Base-by-base conservation (phyloP, 2,329 filamentous ascomycete genomes). In the Fusarium pseudograminearum region DNA sequence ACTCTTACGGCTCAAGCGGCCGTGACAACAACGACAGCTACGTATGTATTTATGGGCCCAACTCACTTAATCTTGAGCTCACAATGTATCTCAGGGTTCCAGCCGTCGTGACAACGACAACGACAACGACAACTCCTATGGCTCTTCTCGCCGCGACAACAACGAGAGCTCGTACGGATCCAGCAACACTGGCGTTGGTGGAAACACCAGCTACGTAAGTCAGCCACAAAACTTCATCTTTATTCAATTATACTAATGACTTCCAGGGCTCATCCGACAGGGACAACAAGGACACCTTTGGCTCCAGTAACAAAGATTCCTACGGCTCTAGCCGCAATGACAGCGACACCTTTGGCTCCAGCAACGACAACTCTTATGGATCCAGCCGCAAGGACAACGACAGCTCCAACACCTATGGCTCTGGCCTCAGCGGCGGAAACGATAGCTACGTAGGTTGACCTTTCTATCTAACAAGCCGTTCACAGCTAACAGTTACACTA, bases 351-450 rank as follows among this genome's bases (percentile, higher is more conserved):
- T 56, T 20, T 10, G 56, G 57, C 4, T 61, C 46, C 18, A 33
- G 34, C 38, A 41, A 38, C 38, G 45, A 22, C 11, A 52, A 57
- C 47, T 30, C 58, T 4, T 57, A 47, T 16, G 63, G 63, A 5
- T 64, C 62, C 5, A 34, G 22, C 52, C 64, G 61, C 44, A 53
- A 47, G 9, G 61, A 65, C 42, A 52, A 67, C n/a, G 64, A 70
- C 33, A 28, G 26, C 26, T 28, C 26, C 26, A 51, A 59, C 31
- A 11, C 22, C 4, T 46, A 70, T 45, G 61, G 69, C 30, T 68
- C 63, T n/a, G 40, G 45, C 59, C 48, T 45, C 8, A 47, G 54
- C 11, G 56, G 65, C 24, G 57, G 54, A 26, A 50, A 22, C 14
- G 44, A 58, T 10, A 60, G 34, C 65, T 68, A 64, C 22, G 61